These are phyloP conservation scores for Podospora anserina DNA, from an alignment of 495 filamentous ascomycete genomes.

Conservation along the genomic window DNA sequence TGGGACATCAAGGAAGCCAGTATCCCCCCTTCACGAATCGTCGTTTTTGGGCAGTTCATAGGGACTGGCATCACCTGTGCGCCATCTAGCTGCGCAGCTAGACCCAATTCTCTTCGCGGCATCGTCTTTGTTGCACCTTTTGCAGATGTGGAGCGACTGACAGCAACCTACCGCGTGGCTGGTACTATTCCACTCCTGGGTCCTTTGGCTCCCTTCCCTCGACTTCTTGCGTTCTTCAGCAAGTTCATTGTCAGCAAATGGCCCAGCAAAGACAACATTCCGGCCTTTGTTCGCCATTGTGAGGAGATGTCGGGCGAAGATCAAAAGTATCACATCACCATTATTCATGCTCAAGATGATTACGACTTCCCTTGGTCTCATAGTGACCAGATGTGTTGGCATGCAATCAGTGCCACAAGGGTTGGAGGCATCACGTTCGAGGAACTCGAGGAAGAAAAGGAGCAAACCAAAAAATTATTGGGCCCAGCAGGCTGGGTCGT, in stretches of 20 bases:
- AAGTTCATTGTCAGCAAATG: slow-evolving; percentile 48
- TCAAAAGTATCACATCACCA: slow-evolving; percentile 53
- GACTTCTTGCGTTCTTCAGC: slow-evolving; percentile 40
- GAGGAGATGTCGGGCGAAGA: slow-evolving; percentile 28
- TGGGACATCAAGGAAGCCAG: slow-evolving; percentile 62
- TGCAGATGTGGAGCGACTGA: slow-evolving; percentile 63
- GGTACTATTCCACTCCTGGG: slow-evolving; percentile 74
- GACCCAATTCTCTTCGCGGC: slow-evolving; percentile 51
- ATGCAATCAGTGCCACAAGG: slow-evolving; percentile 51
- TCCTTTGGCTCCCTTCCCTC: slow-evolving; percentile 55
- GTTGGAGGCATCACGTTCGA: slow-evolving; percentile 11
- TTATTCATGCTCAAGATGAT: slow-evolving; percentile 73
- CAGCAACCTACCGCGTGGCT: slow-evolving; percentile 58
- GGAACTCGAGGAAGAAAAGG: slow-evolving; percentile 19
- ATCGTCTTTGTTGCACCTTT: slow-evolving; percentile 78
- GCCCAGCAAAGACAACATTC: slow-evolving; percentile 46
- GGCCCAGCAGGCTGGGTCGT: slow-evolving; percentile 13
- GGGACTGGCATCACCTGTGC: slow-evolving; percentile 73
- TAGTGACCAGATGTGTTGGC: slow-evolving; percentile 53
- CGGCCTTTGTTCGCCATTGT: slow-evolving; percentile 41
- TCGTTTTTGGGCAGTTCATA: slow-evolving; percentile 80
- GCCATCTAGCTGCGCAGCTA: slow-evolving; percentile 14
- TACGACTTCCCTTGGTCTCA: slow-evolving; percentile 66
- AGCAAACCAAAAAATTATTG: slow-evolving; percentile 3
- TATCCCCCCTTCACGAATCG: slow-evolving; percentile 67